A percentile compares a stretch with the other conserved stretches of the same genome.
phyloP scores from a whole-genome alignment of 2,329 filamentous ascomycete genomes.

The Phaeomoniella chlamydospora region DNA sequence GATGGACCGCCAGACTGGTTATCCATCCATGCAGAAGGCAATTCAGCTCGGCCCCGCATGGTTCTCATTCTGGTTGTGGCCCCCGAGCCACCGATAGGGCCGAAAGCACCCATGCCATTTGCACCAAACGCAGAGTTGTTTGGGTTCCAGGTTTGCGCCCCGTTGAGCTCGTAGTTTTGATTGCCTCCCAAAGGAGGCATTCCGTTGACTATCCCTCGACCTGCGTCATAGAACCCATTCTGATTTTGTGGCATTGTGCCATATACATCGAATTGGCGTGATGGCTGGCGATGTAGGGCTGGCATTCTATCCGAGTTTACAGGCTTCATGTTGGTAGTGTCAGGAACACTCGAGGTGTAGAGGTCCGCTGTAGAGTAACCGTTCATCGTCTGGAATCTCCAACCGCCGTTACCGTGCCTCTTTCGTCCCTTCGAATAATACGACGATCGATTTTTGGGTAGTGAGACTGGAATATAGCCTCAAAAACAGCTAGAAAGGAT shows the following conservation, averaged over 20 bases:
- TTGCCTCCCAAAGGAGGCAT: neutral
- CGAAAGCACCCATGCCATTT: neutral
- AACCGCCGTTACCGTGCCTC: too few relatives aligned
- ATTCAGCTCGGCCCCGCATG: neutral
- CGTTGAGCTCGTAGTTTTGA: neutral
- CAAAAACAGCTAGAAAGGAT: too few relatives aligned
- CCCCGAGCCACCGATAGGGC: neutral
- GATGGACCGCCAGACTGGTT: neutral
- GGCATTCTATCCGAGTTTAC: neutral
- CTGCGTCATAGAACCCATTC: neutral
- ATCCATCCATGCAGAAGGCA: neutral
- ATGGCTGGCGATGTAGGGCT: neutral
- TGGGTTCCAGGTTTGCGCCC: neutral
- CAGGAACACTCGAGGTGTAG: neutral
- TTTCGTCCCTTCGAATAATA: too few relatives aligned
- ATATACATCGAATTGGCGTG: neutral
- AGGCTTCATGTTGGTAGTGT: neutral
- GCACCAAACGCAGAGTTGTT: neutral
- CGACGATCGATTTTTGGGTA: too few relatives aligned
- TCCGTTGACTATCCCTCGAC: neutral
- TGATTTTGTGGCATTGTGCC: neutral
- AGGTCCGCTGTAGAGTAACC: neutral
- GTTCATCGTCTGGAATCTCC: too few relatives aligned
- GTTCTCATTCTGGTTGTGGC: neutral
- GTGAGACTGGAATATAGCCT: too few relatives aligned